Evolutionary conservation across 805 yeast genomes (phyloP), one percentile per base, ranked within the genome.

Genomic region (Metschnikowia sp.): DNA sequence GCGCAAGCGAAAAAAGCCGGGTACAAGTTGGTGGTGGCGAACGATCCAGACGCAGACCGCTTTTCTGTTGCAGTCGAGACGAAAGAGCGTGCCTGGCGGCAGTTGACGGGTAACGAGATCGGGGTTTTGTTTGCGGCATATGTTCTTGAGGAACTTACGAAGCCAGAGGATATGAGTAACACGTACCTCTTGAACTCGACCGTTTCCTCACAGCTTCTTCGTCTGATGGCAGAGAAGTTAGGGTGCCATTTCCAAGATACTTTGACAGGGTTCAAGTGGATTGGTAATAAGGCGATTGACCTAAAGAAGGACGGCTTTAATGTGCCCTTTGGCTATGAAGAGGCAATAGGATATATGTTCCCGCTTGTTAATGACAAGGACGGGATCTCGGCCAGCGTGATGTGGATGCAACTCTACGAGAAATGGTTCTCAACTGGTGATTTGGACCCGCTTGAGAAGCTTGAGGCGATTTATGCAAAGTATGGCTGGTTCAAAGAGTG

Each of bases 41-140:
- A 86, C 64, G 99, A 92, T 61, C 99, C 99, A 0, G 99, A 92
- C 66, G 99, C 98, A 0, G 99, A 92, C 64, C 74, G 99, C 49
- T 92, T 92, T 60, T 84, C 94, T 8, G 86, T 80, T 9, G 96
- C 96, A 0, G 77, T 86, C 15, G 81, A 78, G 53, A 58, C 55
- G 4, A 56, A 52, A 3, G 44, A 54, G 2, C 74, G 72, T 11
- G 49, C 58, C 12, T 91, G 96, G 96, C 69, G 65, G 47, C 97
- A 91, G 64, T 68, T 92, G 44, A 84, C 91, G 0, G 99, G 99
- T 3, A 91, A 92, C 64, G 96, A 92, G 62, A 76, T 92, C 41
- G 99, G 98, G 0, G 79, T 80, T 50, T 65, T 94, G 44, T 88
- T 94, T 69, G 96, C 96, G 0, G 76, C 77, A 51, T 85, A 77